A percentile compares a stretch with the other conserved stretches of the same genome.
Evolutionary conservation across 1,139 yeast species (phyloP).

Genomic region (Candida pseudoviswanathii): DNA sequence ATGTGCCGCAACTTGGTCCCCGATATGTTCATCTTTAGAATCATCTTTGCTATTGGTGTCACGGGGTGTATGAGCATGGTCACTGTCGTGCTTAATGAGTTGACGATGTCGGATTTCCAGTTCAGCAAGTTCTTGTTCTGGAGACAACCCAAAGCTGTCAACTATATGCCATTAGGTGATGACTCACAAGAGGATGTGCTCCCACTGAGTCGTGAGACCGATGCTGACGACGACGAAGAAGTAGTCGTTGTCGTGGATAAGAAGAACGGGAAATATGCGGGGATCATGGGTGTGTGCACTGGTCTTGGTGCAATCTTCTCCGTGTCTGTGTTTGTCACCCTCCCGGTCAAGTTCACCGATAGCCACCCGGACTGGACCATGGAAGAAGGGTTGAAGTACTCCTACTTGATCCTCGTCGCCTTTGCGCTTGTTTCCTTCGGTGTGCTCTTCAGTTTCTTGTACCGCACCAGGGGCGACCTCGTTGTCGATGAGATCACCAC

Average conservation of each 20-base stretch:
- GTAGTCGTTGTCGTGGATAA: slow-evolving; percentile 6
- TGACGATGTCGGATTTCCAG: slow-evolving; percentile 47
- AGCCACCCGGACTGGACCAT: slow-evolving; percentile 26
- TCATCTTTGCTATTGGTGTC: slow-evolving; percentile 61
- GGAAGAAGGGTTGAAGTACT: slow-evolving; percentile 41
- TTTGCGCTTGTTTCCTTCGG: slow-evolving; percentile 42
- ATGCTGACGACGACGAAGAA: neutral
- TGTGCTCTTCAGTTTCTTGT: slow-evolving; percentile 47
- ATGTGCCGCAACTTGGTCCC: slow-evolving; percentile 35
- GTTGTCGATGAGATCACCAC: neutral
- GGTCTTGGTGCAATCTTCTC: slow-evolving; percentile 72
- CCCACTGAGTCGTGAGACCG: neutral
- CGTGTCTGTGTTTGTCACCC: slow-evolving; percentile 50
- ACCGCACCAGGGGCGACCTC: slow-evolving; percentile 20
- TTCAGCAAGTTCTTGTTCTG: slow-evolving; percentile 29
- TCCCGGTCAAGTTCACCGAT: slow-evolving; percentile 44
- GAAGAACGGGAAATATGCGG: slow-evolving; percentile 58
- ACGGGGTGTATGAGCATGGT: slow-evolving; percentile 54
- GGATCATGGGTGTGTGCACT: slow-evolving; percentile 61
- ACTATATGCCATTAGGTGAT: neutral
- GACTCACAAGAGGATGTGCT: neutral
- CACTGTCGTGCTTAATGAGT: slow-evolving; percentile 55
- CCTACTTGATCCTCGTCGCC: slow-evolving; percentile 53
- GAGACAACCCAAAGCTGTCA: slow-evolving; percentile 15
- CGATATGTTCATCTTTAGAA: slow-evolving; percentile 51